Base-by-base conservation (phyloP, 2,329 filamentous ascomycete species). In the Arthroderma sp. region DNA sequence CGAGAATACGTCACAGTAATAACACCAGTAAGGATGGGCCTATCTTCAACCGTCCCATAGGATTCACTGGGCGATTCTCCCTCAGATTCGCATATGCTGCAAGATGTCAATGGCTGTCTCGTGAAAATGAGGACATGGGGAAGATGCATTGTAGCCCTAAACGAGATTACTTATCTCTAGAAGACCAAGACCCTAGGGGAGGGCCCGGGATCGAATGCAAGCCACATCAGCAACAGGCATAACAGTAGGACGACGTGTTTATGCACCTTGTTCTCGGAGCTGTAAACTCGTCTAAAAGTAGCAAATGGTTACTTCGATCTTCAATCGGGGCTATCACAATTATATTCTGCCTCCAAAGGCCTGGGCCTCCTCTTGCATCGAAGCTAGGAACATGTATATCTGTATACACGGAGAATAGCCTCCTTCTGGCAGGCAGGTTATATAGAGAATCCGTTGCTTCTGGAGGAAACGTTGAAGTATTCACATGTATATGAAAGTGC, bases 191-290 rank as follows among this genome's bases (percentile, higher is more conserved):
- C n/a, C n/a, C n/a, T n/a, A n/a, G n/a, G n/a, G n/a, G n/a, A n/a
- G 23, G 19, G 43, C 25, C 21, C 43, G 21, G 44, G 44, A 33
- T 31, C 28, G 15, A 31, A 51, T 51, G 44, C 44, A 51, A 51
- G 44, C 44, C 44, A 51, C 44, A 13, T 51, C 44, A 51, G 13
- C 44, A 25, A 33, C 44, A 51, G 44, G 44, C 44, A 51, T 51
- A 31, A 51, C 15, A 13, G 44, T 17, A 15, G 15, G 35, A 38
- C 35, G 25, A 51, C 25, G 2, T 51, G 44, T 51, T 51, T 51
- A 51, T 51, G 44, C 44, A 31, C 9, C 19, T 23, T 2, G 13
- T 15, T 33, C 13, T 51, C 44, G 25, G 15, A 19, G 25, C 11
- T 19, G 19, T 19, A 23, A 28, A 21, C 13, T 28, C 13, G 25